phyloP scores from a whole-genome alignment of 140 eudicot species.

The Eryngium alpinum region DNA sequence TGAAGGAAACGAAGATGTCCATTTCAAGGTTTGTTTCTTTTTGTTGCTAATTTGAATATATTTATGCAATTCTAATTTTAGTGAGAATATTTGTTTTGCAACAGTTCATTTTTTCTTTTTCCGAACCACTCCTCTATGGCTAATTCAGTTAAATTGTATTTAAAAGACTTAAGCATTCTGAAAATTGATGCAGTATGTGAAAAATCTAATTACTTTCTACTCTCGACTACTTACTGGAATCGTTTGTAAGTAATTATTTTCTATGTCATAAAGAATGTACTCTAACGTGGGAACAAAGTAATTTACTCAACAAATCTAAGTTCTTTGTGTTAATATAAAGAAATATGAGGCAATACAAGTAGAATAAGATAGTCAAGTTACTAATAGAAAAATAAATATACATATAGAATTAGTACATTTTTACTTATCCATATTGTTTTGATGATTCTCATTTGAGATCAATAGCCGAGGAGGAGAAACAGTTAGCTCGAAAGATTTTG shows the following conservation, averaged over 20 bases:
- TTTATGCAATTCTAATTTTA: no score
- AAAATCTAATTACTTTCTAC: neutral
- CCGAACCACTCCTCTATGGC: neutral
- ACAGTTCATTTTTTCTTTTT: neutral
- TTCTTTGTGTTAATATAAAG: neutral
- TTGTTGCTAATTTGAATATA: no score
- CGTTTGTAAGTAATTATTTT: neutral
- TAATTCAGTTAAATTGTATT: neutral
- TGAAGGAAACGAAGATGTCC: conserved; percentile 30
- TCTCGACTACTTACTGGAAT: neutral
- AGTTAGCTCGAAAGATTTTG: conserved; percentile 41
- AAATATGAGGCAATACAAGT: neutral
- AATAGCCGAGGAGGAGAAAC: conserved; percentile 31
- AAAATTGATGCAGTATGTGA: neutral
- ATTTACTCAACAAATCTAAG: neutral
- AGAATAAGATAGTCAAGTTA: neutral
- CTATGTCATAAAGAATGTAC: neutral
- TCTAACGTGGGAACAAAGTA: no score
- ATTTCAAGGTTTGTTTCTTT: conserved; percentile 29
- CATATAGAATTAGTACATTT: no score
- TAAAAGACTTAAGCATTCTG: neutral
- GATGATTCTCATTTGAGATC: neutral
- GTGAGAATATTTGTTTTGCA: neutral
- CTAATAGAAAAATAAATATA: no score
- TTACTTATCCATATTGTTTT: neutral